Base-by-base conservation (phyloP, 2,329 filamentous ascomycete species). In the Claviceps humidiphila region DNA sequence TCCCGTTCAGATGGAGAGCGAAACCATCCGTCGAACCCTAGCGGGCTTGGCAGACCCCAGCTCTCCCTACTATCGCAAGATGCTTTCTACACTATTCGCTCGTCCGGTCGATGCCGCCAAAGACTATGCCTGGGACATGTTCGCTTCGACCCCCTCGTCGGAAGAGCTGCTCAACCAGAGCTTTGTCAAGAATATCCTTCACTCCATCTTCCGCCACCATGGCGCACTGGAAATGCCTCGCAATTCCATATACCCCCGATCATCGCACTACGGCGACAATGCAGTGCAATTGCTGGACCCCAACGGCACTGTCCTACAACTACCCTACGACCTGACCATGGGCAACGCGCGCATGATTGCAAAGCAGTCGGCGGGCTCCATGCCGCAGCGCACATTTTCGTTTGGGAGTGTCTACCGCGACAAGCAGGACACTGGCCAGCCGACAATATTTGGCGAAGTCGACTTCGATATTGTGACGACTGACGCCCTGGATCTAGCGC, bases 401-500 rank as follows among this genome's bases (percentile, higher is more conserved):
- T 96, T 98, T 64, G 90, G 89, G 6, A 84, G 78, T 38, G 89
- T 97, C 1, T 97, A 89, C 63, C 81, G 93, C 42, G 87, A 94
- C 57, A 82, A 79, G 46, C 75, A 82, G 48, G 83, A 82, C 52
- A 89, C 88, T 7, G 87, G 88, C 2, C 87, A 95, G 59, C 93
- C 93, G 6, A 77, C 78, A 53, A 85, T 84, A 61, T 85, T 88
- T 64, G 85, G 87, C 9, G 93, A 97, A 64, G 90, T 94, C 2
- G 90, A 97, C 65, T 98, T 97, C 65, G 93, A 98, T 67, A 89
- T 98, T 54, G 78, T 95, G n/a, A 91, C 89, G 0, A 78, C 81
- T 45, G 84, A 90, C 59, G 84, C 85, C 1, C 69, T 89, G 5
- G 89, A 97, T 61, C 73, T 95, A 46, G 85, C 89, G 1, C 68